Percentiles rank a stretch among this genome's conserved stretches.
These are phyloP conservation scores for Penicillium sp. DNA, from an alignment of 2,329 filamentous ascomycete genomes.

Conservation along the genomic window DNA sequence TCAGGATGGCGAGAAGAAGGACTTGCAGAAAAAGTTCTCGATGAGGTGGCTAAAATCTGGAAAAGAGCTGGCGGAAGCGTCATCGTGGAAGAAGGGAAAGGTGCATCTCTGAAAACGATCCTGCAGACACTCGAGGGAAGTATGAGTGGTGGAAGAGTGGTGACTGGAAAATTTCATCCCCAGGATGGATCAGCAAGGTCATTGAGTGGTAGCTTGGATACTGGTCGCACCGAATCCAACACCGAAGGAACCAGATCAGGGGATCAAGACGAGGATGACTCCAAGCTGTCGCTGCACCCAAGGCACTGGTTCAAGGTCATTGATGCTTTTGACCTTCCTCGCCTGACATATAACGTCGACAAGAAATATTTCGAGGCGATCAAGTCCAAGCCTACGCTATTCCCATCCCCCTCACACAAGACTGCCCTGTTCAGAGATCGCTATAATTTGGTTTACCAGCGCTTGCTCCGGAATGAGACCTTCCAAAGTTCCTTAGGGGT, in stretches of 20 bases:
- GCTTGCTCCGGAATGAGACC: constrained; percentile 85
- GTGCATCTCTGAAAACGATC: constrained; percentile 70
- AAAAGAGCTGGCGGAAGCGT: constrained; percentile 86
- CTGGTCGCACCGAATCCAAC: constrained; percentile 48
- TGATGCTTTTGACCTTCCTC: constrained; percentile 80
- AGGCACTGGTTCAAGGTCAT: constrained; percentile 83
- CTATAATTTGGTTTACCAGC: constrained; percentile 89
- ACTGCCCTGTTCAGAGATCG: constrained; percentile 84
- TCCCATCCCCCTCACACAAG: constrained; percentile 79
- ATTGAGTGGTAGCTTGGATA: constrained; percentile 45
- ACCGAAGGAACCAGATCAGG: constrained; percentile 43
- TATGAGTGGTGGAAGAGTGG: constrained; percentile 75
- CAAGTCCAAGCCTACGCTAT: constrained; percentile 64
- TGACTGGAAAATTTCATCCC: constrained; percentile 49
- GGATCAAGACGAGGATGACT: constrained; percentile 56
- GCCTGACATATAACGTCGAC: constrained; percentile 46
- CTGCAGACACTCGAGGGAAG: constrained; percentile 80
- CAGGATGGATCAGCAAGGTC: constrained; percentile 21
- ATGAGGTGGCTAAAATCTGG: constrained; percentile 89
- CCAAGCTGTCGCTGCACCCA: constrained; percentile 67
- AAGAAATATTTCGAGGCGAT: constrained; percentile 91
- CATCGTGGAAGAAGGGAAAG: constrained; percentile 80
- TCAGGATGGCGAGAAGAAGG: constrained; percentile 97
- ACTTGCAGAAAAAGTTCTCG: constrained; percentile 84
- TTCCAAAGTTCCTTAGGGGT: constrained; percentile 82